Evolutionary conservation across 257 asterid genomes (phyloP).

Genomic region (Haberlea rhodopensis): DNA sequence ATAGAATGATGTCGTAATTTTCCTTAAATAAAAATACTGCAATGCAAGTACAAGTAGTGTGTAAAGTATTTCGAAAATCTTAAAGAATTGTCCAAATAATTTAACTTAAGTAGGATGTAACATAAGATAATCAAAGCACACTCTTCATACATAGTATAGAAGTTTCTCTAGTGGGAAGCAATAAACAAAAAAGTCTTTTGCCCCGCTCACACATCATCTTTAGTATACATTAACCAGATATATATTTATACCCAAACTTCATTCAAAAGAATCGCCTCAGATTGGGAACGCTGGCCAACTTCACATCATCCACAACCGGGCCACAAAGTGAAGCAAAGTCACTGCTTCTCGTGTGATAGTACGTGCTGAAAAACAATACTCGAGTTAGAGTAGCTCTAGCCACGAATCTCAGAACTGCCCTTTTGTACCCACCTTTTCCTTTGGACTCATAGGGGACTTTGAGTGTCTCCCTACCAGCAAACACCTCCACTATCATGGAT

Average conservation of each 20-base stretch:
- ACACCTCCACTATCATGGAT: slow-evolving; percentile 89
- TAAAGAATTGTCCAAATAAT: too few species aligned
- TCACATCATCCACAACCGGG: slow-evolving; percentile 80
- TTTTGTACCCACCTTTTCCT: slow-evolving; percentile 85
- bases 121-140: too few species aligned
- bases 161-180: background rate
- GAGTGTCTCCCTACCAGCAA: slow-evolving; percentile 67
- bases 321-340: slow-evolving; percentile 93
- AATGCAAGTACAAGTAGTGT: too few species aligned
- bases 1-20: too few species aligned
- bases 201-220: background rate
- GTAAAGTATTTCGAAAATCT: too few species aligned
- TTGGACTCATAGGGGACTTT: slow-evolving; percentile 76
- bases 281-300: slow-evolving; percentile 64
- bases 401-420: slow-evolving; percentile 65
- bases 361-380: slow-evolving; percentile 82
- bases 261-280: slow-evolving; percentile 44
- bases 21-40: too few species aligned
- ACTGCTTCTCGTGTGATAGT: slow-evolving; percentile 73
- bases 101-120: too few species aligned
- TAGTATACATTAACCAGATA: background rate
- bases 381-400: slow-evolving; percentile 58
- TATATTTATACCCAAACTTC: slow-evolving; percentile 1
- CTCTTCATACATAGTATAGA: too few species aligned
- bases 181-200: too few species aligned